These are phyloP conservation scores for Podaxis sp. DNA, from an alignment of 768 basidiomycete genomes.

Conservation along the genomic window DNA sequence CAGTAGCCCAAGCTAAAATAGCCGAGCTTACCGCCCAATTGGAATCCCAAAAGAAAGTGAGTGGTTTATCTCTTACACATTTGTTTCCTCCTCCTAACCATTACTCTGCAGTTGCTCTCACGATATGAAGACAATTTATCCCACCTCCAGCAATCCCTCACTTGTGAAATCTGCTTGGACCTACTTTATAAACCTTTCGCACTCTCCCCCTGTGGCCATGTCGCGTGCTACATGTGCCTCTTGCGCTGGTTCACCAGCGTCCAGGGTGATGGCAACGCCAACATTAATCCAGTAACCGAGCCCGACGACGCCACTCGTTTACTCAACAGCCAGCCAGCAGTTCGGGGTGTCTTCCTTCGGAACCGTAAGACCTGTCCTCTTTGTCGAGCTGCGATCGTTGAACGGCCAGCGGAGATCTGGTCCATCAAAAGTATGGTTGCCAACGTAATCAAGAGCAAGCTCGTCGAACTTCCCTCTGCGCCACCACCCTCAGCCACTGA, in stretches of 20 bases:
- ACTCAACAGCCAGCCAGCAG: slow-evolving; percentile 37
- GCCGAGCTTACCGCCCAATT: slow-evolving; percentile 8
- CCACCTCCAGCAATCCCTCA: slow-evolving; percentile 61
- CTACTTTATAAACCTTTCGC: slow-evolving; percentile 72
- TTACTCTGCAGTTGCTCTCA: slow-evolving; percentile 40
- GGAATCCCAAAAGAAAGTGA: slow-evolving; percentile 9
- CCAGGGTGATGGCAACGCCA: slow-evolving; percentile 19
- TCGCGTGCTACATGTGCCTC: slow-evolving; percentile 71
- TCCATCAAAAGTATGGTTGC: slow-evolving; percentile 65
- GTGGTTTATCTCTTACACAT: slow-evolving; percentile 9
- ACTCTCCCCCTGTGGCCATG: slow-evolving; percentile 74
- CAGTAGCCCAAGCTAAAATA: slow-evolving; percentile 14
- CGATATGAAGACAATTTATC: slow-evolving; percentile 54
- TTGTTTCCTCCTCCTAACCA: background rate
- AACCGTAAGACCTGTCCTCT: slow-evolving; percentile 72
- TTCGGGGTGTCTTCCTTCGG: slow-evolving; percentile 42
- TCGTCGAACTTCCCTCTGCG: slow-evolving; percentile 36
- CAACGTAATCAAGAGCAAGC: slow-evolving; percentile 50
- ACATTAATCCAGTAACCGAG: slow-evolving; percentile 24
- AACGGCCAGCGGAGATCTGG: slow-evolving; percentile 72
- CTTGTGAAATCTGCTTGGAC: slow-evolving; percentile 80
- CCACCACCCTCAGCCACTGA: slow-evolving; percentile 27
- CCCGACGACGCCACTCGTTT: slow-evolving; percentile 25
- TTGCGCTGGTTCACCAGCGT: slow-evolving; percentile 72
- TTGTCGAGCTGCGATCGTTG: slow-evolving; percentile 60